Evolutionary conservation across 345 rosid genomes (phyloP).

Genomic region (Mallotus nudiflorus): DNA sequence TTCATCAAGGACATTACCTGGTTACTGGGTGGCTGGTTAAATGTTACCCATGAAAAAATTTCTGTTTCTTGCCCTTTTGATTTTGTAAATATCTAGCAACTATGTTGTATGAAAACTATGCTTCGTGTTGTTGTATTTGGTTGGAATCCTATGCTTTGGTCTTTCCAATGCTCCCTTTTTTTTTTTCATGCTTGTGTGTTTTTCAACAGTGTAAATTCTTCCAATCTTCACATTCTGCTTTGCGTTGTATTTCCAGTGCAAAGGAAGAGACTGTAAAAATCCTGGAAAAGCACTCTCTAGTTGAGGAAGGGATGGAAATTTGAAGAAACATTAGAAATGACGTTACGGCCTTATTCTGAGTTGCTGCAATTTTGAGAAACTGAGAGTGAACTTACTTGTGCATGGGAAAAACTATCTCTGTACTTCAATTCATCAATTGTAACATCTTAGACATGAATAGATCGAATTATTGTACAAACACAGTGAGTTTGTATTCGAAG

Average conservation of each 20-base stretch:
- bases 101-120: background rate
- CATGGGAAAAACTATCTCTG: background rate
- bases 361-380: background rate
- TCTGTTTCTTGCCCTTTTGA: background rate
- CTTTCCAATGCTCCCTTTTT: background rate
- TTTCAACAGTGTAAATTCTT: background rate
- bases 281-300: slow-evolving; percentile 55
- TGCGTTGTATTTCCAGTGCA: slow-evolving; percentile 51
- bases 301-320: slow-evolving; percentile 36
- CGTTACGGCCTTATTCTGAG: background rate
- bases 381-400: background rate
- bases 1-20: slow-evolving; percentile 1
- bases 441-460: too few relatives aligned
- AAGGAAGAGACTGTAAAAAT: slow-evolving; percentile 52
- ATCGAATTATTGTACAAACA: too few relatives aligned
- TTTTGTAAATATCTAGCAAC: background rate
- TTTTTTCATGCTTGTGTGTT: background rate
- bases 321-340: slow-evolving; percentile 19
- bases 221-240: background rate
- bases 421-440: too few relatives aligned
- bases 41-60: background rate
- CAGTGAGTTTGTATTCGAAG: too few relatives aligned
- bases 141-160: background rate
- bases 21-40: background rate
- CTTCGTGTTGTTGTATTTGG: background rate